These are phyloP conservation scores for Cucurbita ficifolia DNA, from an alignment of 306 rosid species.

Conservation along the genomic window DNA sequence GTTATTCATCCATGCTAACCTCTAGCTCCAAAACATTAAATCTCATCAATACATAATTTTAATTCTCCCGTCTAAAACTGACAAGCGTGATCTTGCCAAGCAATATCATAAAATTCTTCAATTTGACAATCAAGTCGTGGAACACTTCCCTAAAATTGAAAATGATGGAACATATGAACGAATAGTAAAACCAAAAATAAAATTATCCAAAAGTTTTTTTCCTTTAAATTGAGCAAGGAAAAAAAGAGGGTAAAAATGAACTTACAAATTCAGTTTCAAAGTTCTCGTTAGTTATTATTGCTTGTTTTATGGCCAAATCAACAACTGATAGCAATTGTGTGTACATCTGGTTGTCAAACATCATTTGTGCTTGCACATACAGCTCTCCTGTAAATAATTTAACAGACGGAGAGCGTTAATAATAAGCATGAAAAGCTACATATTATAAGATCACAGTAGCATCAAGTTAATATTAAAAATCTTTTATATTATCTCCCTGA, in stretches of 20 bases:
- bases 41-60: background rate
- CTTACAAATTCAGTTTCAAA: conserved; percentile 86
- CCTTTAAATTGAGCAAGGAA: background rate
- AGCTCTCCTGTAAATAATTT: conserved; percentile 56
- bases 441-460: background rate
- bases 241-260: conserved; percentile 5
- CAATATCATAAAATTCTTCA: background rate
- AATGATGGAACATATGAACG: background rate
- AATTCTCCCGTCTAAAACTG: background rate
- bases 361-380: conserved; percentile 69
- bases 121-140: background rate
- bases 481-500: background rate
- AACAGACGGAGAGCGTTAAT: background rate
- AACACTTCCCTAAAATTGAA: background rate
- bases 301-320: conserved; percentile 58
- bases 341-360: conserved; percentile 58
- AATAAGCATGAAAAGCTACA: background rate
- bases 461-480: background rate
- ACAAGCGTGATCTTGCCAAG: background rate
- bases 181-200: background rate
- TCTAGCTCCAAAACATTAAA: background rate
- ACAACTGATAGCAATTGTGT: conserved; percentile 51
- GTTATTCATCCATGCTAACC: background rate
- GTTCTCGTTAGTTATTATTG: conserved; percentile 40
- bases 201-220: background rate